Base-by-base conservation (phyloP, 768 basidiomycete genomes). In the Pholiota microspora region DNA sequence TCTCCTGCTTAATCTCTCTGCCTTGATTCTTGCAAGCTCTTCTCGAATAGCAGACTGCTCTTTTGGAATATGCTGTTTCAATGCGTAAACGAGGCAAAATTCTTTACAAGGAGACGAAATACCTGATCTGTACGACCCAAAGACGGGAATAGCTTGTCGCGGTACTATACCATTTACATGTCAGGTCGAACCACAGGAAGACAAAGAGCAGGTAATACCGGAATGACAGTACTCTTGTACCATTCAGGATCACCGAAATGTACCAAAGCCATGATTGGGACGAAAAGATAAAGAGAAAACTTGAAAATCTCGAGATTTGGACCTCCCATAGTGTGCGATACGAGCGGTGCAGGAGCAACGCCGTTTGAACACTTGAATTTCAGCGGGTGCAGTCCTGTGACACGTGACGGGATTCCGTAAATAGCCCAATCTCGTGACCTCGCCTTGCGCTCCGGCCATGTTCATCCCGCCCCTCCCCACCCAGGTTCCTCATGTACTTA, bases 271-370 rank as follows among this genome's bases (percentile, higher is more conserved):
- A 80, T 73, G 54, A 94, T 83, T 8, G 92, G 92, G 55, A 92
- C 84, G 62, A 92, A 92, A 53, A 94, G 83, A 69, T 94, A 94
- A 15, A 92, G 71, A 3, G 83, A 83, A 62, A 94, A 94, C 72
- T 93, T 94, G 85, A 94, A 92, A 15, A 94, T 80, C 70, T 94
- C 92, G 51, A 94, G 84, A 67, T 89, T 90, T 31, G 89, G 84
- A 9, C 89, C 85, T 2, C 78, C 88, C 88, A 89, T 72, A 40
- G 44, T 60, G 46, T 56, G 32, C 34, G 47, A 45, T 24, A 35
- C n/a, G 23, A 16, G 51, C 16, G 40, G 12, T 6, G 29, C 29
- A 31, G 29, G 29, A 31, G 29, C 12, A 31, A 31, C 6, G 12
- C 29, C 12, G 29, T 12, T 31, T 12, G 29, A 31, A 31, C 29